Base-by-base conservation (phyloP, 805 yeast species). In the Diddensiella transvaalensis region DNA sequence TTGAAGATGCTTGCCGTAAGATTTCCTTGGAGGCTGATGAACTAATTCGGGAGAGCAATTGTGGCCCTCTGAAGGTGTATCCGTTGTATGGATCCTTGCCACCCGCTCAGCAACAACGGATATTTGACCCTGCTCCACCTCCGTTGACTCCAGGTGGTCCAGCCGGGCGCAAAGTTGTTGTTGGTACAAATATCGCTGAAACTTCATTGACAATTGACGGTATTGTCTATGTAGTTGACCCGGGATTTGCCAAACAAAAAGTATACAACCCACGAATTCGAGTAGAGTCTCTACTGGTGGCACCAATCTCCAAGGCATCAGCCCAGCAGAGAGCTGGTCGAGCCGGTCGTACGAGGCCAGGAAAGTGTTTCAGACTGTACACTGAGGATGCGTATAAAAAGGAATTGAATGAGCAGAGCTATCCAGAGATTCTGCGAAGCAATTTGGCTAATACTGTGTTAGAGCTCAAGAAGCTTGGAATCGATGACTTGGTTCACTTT, bases 281-380 rank as follows among this genome's bases (percentile, higher is more conserved):
- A 67, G 97, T 91, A 24, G 97, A 91, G 68, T 88, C 97, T 0
- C 74, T 91, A 58, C 75, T 91, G 46, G 98, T 93, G 3, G 87
- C 96, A 5, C 98, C 98, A 32, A 90, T 93, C 53, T 90, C 98
- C 8, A 90, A 89, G 70, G 99, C 99, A 0, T 83, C 95, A 42
- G 96, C 99, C 1, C 96, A 91, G 70, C 99, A 91, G 70, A 81
- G 99, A 69, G 98, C 98, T 30, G 99, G 99, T 78, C 87, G 99
- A 78, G 99, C 99, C 48, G 99, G 99, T 73, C 91, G 99, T 80
- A 91, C 97, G 4, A 80, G 96, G 62, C 96, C 98, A 13, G 99
- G 99, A 64, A 91, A 93, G 68, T 91, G 97, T 70, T 91, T 91
- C 78, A 78, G 99, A 63, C 74, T 91, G 47, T 91, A 91, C 71